phyloP scores from a whole-genome alignment of 192 early-diverging fungal species.

The Funneliformis mosseae region DNA sequence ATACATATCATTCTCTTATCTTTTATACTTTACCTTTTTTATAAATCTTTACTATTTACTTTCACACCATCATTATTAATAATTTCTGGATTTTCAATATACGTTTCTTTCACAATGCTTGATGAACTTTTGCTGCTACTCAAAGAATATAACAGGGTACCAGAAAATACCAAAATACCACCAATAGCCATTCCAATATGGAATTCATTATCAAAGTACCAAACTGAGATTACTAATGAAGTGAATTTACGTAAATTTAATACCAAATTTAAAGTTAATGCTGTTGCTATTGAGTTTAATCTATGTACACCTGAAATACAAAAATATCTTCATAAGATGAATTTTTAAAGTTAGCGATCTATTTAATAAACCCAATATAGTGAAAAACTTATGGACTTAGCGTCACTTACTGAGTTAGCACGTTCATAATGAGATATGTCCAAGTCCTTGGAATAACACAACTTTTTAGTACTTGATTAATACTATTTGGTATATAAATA shows the following conservation, averaged over 20 bases:
- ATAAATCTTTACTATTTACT: no score
- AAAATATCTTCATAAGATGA: slow-evolving; percentile 55
- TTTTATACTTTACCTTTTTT: no score
- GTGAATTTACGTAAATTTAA: slow-evolving; percentile 86
- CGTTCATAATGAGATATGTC: slow-evolving; percentile 70
- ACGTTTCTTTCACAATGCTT: background rate
- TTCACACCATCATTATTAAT: no score
- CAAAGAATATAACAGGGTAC: slow-evolving; percentile 74
- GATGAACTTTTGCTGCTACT: background rate
- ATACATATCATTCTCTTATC: no score
- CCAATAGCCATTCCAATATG: slow-evolving; percentile 66
- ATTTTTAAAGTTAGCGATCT: background rate
- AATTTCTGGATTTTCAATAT: no score
- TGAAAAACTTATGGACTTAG: background rate
- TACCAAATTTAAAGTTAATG: slow-evolving; percentile 85
- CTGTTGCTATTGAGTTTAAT: slow-evolving; percentile 74
- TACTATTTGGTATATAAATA: slow-evolving; percentile 29
- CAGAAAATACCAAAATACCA: slow-evolving; percentile 74
- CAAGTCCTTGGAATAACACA: slow-evolving; percentile 66
- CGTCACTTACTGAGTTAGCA: slow-evolving; percentile 73
- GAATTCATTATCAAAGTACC: slow-evolving; percentile 80
- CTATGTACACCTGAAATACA: slow-evolving; percentile 88
- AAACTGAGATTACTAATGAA: slow-evolving; percentile 75
- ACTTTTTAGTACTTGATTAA: slow-evolving; percentile 39
- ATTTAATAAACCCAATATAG: slow-evolving; percentile 8